Evolutionary conservation across 257 asterid species (phyloP).

Genomic region (Handroanthus guayacan): DNA sequence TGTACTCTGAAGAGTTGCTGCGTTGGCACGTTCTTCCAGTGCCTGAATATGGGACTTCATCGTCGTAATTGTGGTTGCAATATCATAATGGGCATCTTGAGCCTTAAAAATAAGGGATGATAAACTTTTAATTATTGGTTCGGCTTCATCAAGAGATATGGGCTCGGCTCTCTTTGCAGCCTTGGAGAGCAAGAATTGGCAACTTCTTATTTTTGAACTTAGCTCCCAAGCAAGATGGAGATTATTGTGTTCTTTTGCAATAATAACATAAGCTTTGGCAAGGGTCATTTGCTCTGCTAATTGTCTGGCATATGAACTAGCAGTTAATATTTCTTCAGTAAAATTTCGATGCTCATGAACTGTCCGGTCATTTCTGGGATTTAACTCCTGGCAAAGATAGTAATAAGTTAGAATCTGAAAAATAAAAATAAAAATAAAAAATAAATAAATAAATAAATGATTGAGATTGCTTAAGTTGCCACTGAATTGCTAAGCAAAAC

Average conservation of each 20-base stretch:
- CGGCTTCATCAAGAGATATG: constrained; percentile 80
- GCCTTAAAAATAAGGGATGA: constrained; percentile 86
- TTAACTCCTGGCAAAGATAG: constrained; percentile 61
- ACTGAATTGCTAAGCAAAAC: constrained; percentile 1
- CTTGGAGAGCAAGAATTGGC: constrained; percentile 80
- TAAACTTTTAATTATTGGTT: constrained; percentile 70
- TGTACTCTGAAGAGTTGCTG: constrained; percentile 72
- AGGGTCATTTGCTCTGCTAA: constrained; percentile 87
- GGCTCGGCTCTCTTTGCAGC: constrained; percentile 85
- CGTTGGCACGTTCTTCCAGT: constrained; percentile 75
- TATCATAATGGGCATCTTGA: constrained; percentile 83
- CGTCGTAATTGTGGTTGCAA: constrained; percentile 82
- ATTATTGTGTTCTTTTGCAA: constrained; percentile 82
- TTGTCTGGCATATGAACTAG: constrained; percentile 82
- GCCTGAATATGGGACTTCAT: constrained; percentile 90
- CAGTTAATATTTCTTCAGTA: constrained; percentile 64
- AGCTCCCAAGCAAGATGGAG: constrained; percentile 94
- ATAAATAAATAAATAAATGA: neutral
- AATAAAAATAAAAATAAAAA: no score
- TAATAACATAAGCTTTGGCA: constrained; percentile 86
- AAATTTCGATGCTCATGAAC: constrained; percentile 57
- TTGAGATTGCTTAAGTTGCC: neutral
- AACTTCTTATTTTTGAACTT: constrained; percentile 73
- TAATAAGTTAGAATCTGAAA: neutral
- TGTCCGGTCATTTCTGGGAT: constrained; percentile 51